phyloP scores from a whole-genome alignment of 2,329 filamentous ascomycete genomes.

The Sphaerulina populicola region DNA sequence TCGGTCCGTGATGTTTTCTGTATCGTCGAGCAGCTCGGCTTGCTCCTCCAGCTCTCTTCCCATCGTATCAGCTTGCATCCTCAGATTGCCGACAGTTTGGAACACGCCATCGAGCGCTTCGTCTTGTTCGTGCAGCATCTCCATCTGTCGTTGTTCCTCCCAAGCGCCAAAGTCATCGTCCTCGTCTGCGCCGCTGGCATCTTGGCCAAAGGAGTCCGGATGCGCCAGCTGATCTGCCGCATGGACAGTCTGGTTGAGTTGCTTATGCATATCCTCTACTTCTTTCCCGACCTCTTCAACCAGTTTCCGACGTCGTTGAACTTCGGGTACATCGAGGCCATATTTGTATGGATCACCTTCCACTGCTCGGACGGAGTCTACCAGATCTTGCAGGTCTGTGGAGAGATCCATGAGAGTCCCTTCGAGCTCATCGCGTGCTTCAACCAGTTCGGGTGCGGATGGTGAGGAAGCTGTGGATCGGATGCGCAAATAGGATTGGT shows the following conservation, averaged over 20 bases:
- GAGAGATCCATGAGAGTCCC: slow-evolving; percentile 64
- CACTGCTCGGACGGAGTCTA: slow-evolving; percentile 76
- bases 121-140: slow-evolving; percentile 93
- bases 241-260: slow-evolving; percentile 57
- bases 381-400: slow-evolving; percentile 81
- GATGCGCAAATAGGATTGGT: slow-evolving; percentile 92
- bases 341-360: slow-evolving; percentile 81
- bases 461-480: slow-evolving; percentile 68
- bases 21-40: slow-evolving; percentile 73
- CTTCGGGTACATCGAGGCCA: slow-evolving; percentile 74
- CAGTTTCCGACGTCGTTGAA: slow-evolving; percentile 67
- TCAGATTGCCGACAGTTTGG: slow-evolving; percentile 80
- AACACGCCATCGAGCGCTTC: slow-evolving; percentile 87
- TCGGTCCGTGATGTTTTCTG: slow-evolving; percentile 75
- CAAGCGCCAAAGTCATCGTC: slow-evolving; percentile 56
- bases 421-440: slow-evolving; percentile 65
- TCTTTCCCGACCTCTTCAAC: slow-evolving; percentile 86
- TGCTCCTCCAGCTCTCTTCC: slow-evolving; percentile 94
- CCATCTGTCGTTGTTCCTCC: slow-evolving; percentile 81
- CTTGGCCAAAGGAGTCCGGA: slow-evolving; percentile 46
- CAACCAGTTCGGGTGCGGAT: slow-evolving; percentile 60
- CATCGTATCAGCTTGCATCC: slow-evolving; percentile 90
- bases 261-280: slow-evolving; percentile 78
- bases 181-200: slow-evolving; percentile 37
- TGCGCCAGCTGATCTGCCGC: slow-evolving; percentile 45